Conservation (phyloP, 805 yeast genomes). For the Teunomyces atbi region DNA sequence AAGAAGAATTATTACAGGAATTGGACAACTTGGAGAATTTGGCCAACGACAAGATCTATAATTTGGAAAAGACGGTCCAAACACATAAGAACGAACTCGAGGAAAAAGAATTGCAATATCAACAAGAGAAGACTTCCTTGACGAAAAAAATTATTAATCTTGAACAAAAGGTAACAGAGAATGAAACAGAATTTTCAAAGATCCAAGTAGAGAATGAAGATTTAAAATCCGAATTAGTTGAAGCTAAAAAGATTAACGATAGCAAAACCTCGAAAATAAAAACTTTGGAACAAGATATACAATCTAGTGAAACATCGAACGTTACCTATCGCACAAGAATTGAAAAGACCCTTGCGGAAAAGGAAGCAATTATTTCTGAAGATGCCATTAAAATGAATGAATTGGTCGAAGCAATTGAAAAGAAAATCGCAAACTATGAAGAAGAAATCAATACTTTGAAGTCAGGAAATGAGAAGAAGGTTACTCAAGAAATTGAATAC, state of each 20-base stretch:
- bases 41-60: conserved; percentile 20
- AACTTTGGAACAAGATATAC: conserved; percentile 29
- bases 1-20: conserved; percentile 22
- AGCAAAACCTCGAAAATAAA: conserved; percentile 13
- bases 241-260: conserved; percentile 6
- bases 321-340: neutral
- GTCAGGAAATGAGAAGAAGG: conserved; percentile 7
- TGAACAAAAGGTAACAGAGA: conserved; percentile 12
- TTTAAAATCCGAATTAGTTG: conserved; percentile 7
- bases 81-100: conserved; percentile 8
- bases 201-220: conserved; percentile 4
- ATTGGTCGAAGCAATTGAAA: conserved; percentile 21
- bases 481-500: conserved; percentile 13
- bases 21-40: conserved; percentile 21
- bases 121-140: conserved; percentile 15
- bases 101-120: conserved; percentile 11
- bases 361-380: conserved; percentile 30
- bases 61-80: conserved; percentile 14
- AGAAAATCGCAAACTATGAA: conserved; percentile 11
- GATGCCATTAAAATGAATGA: conserved; percentile 30
- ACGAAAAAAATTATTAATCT: conserved; percentile 14
- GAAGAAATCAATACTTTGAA: conserved; percentile 12
- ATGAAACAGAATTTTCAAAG: conserved; percentile 12
- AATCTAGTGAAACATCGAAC: conserved; percentile 6
- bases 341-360: conserved; percentile 15